Percentiles rank a stretch among this genome's conserved stretches.
Evolutionary conservation across 441 rosid genomes (phyloP).

Genomic region (Rhodomyrtus psidioides): DNA sequence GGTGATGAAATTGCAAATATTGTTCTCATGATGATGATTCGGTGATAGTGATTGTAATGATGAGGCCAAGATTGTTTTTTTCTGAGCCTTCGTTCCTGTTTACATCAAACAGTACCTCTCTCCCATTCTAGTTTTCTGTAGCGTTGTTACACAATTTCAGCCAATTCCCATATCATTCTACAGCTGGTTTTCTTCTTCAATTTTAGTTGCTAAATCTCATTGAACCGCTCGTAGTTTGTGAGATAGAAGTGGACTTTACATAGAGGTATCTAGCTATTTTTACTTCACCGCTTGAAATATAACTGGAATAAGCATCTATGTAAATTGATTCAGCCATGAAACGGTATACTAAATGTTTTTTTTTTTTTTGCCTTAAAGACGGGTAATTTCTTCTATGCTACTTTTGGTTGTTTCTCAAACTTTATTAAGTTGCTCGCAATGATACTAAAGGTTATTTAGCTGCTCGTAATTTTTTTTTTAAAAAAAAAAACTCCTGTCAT

Average conservation of each 20-base stretch:
- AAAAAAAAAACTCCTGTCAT: not conserved
- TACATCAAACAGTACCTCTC: not conserved
- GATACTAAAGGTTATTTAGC: not conserved
- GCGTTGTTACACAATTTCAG: not conserved
- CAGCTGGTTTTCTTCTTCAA: not conserved
- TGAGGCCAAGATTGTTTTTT: not conserved
- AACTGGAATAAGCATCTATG: not conserved
- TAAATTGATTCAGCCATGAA: not conserved
- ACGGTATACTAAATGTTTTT: not conserved
- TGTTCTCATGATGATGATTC: not conserved
- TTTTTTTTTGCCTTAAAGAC: not conserved
- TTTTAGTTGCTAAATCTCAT: not conserved
- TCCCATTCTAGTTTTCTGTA: not conserved
- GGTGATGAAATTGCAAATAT: not conserved
- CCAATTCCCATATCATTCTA: not conserved
- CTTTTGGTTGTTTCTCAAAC: no score
- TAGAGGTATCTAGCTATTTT: not conserved
- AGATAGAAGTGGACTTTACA: not conserved
- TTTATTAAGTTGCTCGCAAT: no score
- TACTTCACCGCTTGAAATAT: not conserved
- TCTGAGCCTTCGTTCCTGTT: not conserved
- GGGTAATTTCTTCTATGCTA: no score
- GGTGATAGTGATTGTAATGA: not conserved
- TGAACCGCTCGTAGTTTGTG: not conserved
- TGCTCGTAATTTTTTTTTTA: not conserved